phyloP scores from a whole-genome alignment of 257 asterid genomes.

The Misopates orontium region DNA sequence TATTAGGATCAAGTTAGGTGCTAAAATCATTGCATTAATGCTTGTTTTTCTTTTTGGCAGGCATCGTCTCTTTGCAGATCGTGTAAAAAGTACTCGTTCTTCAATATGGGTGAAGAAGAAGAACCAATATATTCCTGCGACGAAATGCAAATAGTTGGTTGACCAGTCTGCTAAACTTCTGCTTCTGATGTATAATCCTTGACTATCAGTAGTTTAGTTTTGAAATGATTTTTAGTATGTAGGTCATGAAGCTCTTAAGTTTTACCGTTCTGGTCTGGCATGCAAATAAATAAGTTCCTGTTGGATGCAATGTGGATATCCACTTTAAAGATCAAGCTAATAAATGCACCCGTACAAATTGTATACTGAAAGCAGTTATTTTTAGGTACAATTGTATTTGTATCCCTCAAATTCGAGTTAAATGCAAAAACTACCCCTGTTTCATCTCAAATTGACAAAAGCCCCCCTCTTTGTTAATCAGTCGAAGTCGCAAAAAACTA shows the following conservation, averaged over 20 bases:
- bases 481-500: too few relatives aligned
- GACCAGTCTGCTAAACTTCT: not conserved
- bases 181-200: not conserved
- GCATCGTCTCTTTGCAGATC: slow-evolving; percentile 66
- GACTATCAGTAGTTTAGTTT: not conserved
- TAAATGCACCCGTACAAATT: too few relatives aligned
- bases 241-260: not conserved
- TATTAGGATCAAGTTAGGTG: not conserved
- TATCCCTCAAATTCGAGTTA: too few relatives aligned
- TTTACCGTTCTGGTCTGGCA: not conserved
- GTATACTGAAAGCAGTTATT: too few relatives aligned
- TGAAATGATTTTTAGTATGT: not conserved
- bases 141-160: slow-evolving; percentile 34
- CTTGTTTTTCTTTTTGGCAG: slow-evolving; percentile 40
- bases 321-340: too few relatives aligned
- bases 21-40: not conserved
- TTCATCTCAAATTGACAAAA: too few relatives aligned
- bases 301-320: too few relatives aligned
- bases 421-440: too few relatives aligned
- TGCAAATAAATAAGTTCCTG: not conserved
- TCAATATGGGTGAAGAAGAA: slow-evolving; percentile 69
- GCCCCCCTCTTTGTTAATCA: too few relatives aligned
- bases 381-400: too few relatives aligned
- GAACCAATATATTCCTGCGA: slow-evolving; percentile 42
- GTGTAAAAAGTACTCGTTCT: slow-evolving; percentile 75